These are phyloP conservation scores for Clathrospora elynae DNA, from an alignment of 2,329 filamentous ascomycete genomes.

Conservation along the genomic window DNA sequence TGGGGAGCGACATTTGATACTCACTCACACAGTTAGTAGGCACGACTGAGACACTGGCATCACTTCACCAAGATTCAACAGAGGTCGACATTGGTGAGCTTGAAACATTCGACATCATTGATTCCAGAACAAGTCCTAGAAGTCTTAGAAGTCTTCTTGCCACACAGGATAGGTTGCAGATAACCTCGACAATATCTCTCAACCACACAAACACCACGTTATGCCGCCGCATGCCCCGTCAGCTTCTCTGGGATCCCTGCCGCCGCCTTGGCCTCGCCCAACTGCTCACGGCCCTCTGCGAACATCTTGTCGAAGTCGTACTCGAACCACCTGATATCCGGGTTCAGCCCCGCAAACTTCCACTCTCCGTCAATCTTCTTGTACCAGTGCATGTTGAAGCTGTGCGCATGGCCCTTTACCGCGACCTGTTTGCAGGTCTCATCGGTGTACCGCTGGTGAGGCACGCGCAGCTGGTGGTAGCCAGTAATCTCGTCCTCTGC, in stretches of 20 bases:
- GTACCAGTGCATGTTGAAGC: conserved; percentile 60
- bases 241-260: conserved; percentile 42
- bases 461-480: conserved; percentile 63
- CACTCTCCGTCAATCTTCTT: conserved; percentile 62
- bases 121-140: neutral
- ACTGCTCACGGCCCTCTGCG: conserved; percentile 53
- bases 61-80: too few species aligned
- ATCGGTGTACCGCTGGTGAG: conserved; percentile 62
- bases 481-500: conserved; percentile 56
- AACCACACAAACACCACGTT: conserved; percentile 3
- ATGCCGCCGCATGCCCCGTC: neutral
- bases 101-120: neutral
- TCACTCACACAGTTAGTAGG: too few species aligned
- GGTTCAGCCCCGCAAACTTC: conserved; percentile 62
- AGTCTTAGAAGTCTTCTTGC: too few species aligned
- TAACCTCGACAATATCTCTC: neutral
- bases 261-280: conserved; percentile 52
- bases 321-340: conserved; percentile 61
- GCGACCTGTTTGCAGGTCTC: conserved; percentile 53
- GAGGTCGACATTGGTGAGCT: too few species aligned
- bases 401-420: conserved; percentile 63
- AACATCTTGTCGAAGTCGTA: conserved; percentile 63
- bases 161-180: too few species aligned
- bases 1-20: neutral
- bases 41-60: too few species aligned